Base-by-base conservation (phyloP, 2,329 filamentous ascomycete species). In the Trichophyton mentagrophytes region DNA sequence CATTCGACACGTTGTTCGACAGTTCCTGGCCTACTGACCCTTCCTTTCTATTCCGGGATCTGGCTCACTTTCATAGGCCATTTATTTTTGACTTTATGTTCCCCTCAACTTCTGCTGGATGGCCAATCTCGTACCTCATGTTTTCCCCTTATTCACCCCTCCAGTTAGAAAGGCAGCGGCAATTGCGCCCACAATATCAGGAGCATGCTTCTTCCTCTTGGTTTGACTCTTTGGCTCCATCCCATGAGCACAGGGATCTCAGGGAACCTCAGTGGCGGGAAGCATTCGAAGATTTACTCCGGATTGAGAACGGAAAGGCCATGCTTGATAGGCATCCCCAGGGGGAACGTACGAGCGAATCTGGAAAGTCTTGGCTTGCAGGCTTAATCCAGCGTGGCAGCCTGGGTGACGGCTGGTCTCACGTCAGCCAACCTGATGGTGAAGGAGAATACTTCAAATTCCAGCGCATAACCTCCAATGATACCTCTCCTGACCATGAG, bases 201-300 rank as follows among this genome's bases (percentile, higher is more conserved):
- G 71, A 70, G 8, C 61, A 64, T 2, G 64, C 70, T 0, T 68
- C 73, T 9, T 70, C 70, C 2, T 73, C 71, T 6, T 65, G 74
- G 59, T 68, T 74, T 64, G 69, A 71, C 0, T 69, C 72, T 11
- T 62, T 73, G 38, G 66, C 66, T 30, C 61, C 46, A 42, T 69
- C 63, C 57, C 75, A 66, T 30, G 72, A 68, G 63, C 69, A 51
- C 60, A 72, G 61, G 70, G 74, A 64, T 65, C 72, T 56, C 2
- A 64, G 62, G 1, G 71, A 73, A 57, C 72, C 73, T 0, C 74
- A 74, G 36, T 84, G 82, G 81, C 75, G 79, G 15, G 78, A 79
- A 58, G 82, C 82, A 0, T 85, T 83, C 65, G 81, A 84, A 65
- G 82, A 85, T 65, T 74, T 85, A 8, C 65, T 85, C 15, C 75